phyloP scores from a whole-genome alignment of 306 rosid species.

The Rosa chinensis region DNA sequence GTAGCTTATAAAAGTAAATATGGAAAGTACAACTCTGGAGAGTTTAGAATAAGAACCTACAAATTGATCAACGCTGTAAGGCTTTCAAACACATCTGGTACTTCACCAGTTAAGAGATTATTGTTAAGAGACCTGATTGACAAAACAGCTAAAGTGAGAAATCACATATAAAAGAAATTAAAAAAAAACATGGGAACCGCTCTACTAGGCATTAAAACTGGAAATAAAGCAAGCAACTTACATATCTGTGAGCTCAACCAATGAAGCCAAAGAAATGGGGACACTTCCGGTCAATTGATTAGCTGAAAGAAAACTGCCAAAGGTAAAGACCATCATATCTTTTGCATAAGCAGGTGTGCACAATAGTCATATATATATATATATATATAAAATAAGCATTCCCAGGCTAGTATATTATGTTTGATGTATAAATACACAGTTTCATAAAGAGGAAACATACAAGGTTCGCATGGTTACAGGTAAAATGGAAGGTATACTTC shows the following conservation, averaged over 20 bases:
- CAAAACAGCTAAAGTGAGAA: slow-evolving; percentile 26
- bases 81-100: slow-evolving; percentile 70
- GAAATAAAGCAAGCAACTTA: slow-evolving; percentile 31
- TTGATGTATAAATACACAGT: not conserved
- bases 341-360: slow-evolving; percentile 29
- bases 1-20: slow-evolving; percentile 11
- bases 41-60: slow-evolving; percentile 50
- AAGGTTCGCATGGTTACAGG: slow-evolving; percentile 69
- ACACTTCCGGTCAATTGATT: slow-evolving; percentile 78
- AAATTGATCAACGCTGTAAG: slow-evolving; percentile 65
- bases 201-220: slow-evolving; percentile 7
- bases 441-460: slow-evolving; percentile 44
- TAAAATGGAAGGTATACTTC: slow-evolving; percentile 77
- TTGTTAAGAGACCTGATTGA: slow-evolving; percentile 78
- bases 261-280: slow-evolving; percentile 64
- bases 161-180: slow-evolving; percentile 5
- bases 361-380: slow-evolving; percentile 15
- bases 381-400: not conserved
- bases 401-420: slow-evolving; percentile 15
- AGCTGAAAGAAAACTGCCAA: slow-evolving; percentile 87
- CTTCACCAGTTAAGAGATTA: slow-evolving; percentile 71
- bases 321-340: slow-evolving; percentile 37
- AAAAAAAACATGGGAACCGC: not conserved
- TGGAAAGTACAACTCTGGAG: slow-evolving; percentile 3
- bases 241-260: slow-evolving; percentile 64